phyloP scores from a whole-genome alignment of 495 filamentous ascomycete genomes.

The Aspergillus diversus region DNA sequence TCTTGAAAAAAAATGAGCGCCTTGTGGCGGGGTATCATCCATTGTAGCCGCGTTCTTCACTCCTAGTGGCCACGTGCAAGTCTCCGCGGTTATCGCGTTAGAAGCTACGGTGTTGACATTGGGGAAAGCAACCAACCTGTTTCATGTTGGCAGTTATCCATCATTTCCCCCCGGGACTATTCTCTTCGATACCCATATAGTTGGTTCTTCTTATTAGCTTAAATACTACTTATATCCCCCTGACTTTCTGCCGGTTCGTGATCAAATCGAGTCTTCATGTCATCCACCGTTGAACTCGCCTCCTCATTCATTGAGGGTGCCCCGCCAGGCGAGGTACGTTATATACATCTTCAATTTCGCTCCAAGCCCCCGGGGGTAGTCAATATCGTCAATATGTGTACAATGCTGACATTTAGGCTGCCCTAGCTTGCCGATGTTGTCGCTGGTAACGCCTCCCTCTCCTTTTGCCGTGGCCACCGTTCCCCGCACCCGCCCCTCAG shows the following conservation, averaged over 20 bases:
- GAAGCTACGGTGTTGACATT: conserved; percentile 27
- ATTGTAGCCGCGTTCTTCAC: background rate
- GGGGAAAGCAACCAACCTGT: conserved; percentile 20
- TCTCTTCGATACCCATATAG: no score
- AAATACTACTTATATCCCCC: background rate
- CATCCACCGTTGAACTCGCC: conserved; percentile 61
- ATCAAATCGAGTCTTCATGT: conserved; percentile 31
- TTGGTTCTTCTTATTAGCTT: background rate
- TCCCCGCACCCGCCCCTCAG: conserved; percentile 5
- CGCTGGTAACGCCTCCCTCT: conserved; percentile 62
- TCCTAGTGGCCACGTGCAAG: conserved; percentile 14
- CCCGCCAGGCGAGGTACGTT: conserved; percentile 89
- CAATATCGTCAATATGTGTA: background rate
- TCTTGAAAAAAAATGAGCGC: no score
- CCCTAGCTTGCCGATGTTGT: conserved; percentile 85
- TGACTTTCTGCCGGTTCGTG: background rate
- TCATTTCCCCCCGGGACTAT: background rate
- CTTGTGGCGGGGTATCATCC: no score
- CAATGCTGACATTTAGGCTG: background rate
- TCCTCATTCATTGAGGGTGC: conserved; percentile 93
- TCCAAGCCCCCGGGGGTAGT: background rate
- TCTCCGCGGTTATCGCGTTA: conserved; percentile 30
- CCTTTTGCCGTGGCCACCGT: background rate
- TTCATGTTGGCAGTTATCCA: conserved; percentile 6
- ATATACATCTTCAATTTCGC: background rate